Evolutionary conservation across 2,329 filamentous ascomycete species (phyloP).

Genomic region (Trichoderma pleuroti): DNA sequence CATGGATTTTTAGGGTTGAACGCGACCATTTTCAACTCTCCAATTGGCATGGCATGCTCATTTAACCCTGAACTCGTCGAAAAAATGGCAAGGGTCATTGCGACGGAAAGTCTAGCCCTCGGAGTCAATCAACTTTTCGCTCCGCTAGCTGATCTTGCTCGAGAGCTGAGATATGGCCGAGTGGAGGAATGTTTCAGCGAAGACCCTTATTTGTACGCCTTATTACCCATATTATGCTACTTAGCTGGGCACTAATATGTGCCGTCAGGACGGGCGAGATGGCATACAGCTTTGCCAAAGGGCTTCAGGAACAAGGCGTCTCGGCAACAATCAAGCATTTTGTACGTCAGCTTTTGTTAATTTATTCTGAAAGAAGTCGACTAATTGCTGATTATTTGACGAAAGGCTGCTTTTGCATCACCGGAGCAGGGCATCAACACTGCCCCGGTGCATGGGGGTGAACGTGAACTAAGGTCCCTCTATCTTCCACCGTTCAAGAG

Average conservation of each 20-base stretch:
- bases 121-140: constrained; percentile 6
- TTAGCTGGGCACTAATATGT: not conserved
- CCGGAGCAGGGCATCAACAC: constrained; percentile 3
- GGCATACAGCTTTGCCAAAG: constrained; percentile 7
- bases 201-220: not conserved
- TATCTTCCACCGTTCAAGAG: constrained; percentile 1
- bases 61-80: not conserved
- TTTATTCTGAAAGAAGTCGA: no score
- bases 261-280: not conserved
- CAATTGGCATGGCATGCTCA: constrained; percentile 1
- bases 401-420: constrained; percentile 7
- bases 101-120: not conserved
- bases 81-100: not conserved
- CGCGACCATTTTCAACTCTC: constrained; percentile 4
- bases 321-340: constrained; percentile 4
- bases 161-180: constrained; percentile 6
- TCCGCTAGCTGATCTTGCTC: not conserved
- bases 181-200: constrained; percentile 7
- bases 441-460: constrained; percentile 1
- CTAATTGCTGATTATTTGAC: not conserved
- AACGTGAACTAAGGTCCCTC: not conserved
- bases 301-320: not conserved
- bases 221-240: no score
- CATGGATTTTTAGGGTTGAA: not conserved
- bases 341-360: not conserved